Conservation (phyloP, 2,329 filamentous ascomycete species). For the Nectriaceae sp. region DNA sequence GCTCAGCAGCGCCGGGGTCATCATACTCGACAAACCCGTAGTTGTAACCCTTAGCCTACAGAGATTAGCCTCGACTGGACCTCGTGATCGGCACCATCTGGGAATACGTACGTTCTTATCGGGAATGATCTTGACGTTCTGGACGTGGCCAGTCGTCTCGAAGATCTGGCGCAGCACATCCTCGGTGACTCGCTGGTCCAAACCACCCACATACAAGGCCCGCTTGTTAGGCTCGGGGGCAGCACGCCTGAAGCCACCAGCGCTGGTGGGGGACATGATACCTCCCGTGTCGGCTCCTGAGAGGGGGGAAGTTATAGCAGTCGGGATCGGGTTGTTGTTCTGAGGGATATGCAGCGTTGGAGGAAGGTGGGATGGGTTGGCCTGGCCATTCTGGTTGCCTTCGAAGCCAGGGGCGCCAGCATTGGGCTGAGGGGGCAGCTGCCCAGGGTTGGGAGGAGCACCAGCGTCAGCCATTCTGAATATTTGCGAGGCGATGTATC, state of each 20-base stretch:
- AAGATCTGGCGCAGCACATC: conserved; percentile 97
- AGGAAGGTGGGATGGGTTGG: conserved; percentile 80
- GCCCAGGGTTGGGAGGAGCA: conserved; percentile 60
- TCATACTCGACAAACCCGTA: conserved; percentile 99
- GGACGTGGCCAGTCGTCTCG: conserved; percentile 96
- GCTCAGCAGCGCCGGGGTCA: conserved; percentile 92
- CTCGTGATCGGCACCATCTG: not conserved
- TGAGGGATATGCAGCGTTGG: conserved; percentile 92
- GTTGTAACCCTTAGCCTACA: conserved; percentile 92
- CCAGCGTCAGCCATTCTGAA: conserved; percentile 76
- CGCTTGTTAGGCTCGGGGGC: conserved; percentile 98
- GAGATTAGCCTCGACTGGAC: conserved; percentile 6
- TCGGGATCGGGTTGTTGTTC: conserved; percentile 94
- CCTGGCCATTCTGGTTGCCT: conserved; percentile 68
- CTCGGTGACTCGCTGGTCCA: conserved; percentile 94
- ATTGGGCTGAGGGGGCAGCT: conserved; percentile 70
- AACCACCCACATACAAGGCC: conserved; percentile 90
- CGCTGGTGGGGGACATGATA: conserved; percentile 84
- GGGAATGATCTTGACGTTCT: conserved; percentile 99
- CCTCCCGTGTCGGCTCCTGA: conserved; percentile 63
- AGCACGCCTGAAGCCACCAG: conserved; percentile 81
- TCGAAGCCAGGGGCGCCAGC: conserved; percentile 77
- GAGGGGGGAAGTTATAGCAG: conserved; percentile 86
- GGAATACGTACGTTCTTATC: conserved; percentile 89
- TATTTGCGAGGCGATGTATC: conserved; percentile 16